phyloP scores from a whole-genome alignment of 331 rosid species.

The Pyrus hybrid region DNA sequence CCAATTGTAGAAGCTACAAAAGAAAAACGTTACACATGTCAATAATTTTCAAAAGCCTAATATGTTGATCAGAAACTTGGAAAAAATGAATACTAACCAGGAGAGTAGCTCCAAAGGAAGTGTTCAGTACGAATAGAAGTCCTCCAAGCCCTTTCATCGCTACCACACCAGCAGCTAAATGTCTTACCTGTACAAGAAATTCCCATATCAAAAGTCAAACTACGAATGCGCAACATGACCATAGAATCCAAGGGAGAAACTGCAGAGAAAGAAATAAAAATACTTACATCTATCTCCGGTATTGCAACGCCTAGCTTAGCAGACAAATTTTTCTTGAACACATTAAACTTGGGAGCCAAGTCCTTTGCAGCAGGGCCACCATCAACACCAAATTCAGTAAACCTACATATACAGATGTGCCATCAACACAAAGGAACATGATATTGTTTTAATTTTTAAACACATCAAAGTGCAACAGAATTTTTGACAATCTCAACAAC shows the following conservation, averaged over 20 bases:
- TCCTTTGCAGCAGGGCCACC: too few species aligned
- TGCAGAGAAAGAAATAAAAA: slow-evolving; percentile 1
- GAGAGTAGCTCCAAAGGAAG: slow-evolving; percentile 60
- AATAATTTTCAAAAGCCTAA: not conserved
- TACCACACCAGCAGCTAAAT: slow-evolving; percentile 42
- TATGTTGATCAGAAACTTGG: not conserved
- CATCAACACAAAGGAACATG: slow-evolving; percentile 12
- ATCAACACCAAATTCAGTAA: slow-evolving; percentile 8
- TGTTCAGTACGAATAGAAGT: slow-evolving; percentile 63
- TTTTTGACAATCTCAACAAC: not conserved
- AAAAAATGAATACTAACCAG: slow-evolving; percentile 38
- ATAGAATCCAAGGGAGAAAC: not conserved
- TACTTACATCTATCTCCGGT: slow-evolving; percentile 59
- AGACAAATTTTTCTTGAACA: slow-evolving; percentile 26
- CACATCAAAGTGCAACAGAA: not conserved
- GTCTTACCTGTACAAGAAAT: slow-evolving; percentile 41
- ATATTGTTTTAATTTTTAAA: not conserved
- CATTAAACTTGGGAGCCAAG: too few species aligned
- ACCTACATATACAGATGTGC: slow-evolving; percentile 32
- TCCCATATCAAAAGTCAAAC: slow-evolving; percentile 19
- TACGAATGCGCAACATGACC: not conserved
- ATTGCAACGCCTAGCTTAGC: slow-evolving; percentile 43
- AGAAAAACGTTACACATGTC: not conserved
- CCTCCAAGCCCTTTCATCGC: slow-evolving; percentile 76
- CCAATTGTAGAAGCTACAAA: slow-evolving; percentile 54